phyloP scores from a whole-genome alignment of 257 asterid species.

The Galeopsis tetrahit region DNA sequence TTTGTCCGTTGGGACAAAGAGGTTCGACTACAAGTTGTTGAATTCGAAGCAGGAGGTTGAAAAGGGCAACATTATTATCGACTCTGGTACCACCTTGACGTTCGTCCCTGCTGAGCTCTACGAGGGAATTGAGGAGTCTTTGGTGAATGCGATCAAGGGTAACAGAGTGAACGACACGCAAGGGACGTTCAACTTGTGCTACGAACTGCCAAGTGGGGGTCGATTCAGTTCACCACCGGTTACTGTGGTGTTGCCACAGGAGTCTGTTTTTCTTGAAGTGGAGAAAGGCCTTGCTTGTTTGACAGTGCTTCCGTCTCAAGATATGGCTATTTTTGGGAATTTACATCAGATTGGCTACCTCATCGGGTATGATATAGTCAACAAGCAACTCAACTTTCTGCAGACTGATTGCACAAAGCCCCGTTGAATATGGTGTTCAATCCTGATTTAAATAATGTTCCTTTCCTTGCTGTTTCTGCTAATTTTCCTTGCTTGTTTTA shows the following conservation, averaged over 20 bases:
- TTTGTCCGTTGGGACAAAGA: neutral
- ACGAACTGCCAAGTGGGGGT: neutral
- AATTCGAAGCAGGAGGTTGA: neutral
- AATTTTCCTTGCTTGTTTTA: no score
- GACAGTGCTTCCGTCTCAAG: constrained; percentile 34
- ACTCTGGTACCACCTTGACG: neutral
- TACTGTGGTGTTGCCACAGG: constrained; percentile 35
- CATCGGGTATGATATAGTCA: constrained; percentile 61
- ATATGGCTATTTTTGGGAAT: constrained; percentile 51
- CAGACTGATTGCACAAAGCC: constrained; percentile 50
- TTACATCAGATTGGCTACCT: constrained; percentile 48
- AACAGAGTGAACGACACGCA: neutral
- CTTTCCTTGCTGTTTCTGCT: no score
- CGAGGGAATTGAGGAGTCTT: neutral
- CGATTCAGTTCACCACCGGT: constrained; percentile 34
- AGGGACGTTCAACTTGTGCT: constrained; percentile 41
- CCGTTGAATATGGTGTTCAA: neutral
- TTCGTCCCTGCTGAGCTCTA: neutral
- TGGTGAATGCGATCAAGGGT: neutral
- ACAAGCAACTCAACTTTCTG: constrained; percentile 37
- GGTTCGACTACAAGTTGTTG: neutral
- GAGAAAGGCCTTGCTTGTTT: constrained; percentile 44
- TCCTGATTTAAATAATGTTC: neutral
- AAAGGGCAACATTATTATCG: neutral
- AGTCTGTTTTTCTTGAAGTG: constrained; percentile 46